Base-by-base conservation (phyloP, 805 yeast species). In the Yamadazyma ubonensis region DNA sequence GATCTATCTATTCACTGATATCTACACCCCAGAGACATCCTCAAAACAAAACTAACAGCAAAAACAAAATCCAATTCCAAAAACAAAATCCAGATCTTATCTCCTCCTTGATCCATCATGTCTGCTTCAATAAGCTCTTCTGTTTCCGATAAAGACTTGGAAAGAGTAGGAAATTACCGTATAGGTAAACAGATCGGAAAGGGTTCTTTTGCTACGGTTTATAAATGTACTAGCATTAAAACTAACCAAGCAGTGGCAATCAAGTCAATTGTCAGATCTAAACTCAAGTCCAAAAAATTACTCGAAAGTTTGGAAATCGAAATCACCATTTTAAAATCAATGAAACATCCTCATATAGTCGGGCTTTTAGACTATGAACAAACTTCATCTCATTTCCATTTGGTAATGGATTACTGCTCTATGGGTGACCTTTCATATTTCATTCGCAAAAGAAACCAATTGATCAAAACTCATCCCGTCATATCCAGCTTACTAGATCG, bases 341-440 rank as follows among this genome's bases (percentile, higher is more conserved):
- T 93, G 68, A 81, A 83, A 51, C 96, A 93, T 55, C 96, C 96
- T 1, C 98, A 93, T 59, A 85, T 93, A 40, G 99, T 93, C 8
- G 83, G 83, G 12, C 68, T 93, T 34, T 64, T 86, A 44, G 98
- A 91, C 55, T 89, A 88, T 56, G 79, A 80, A 43, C 83, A 87
- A 55, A 83, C 96, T 1, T 63, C 79, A 7, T 59, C 79, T 8
- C 87, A 90, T 60, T 87, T 89, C 67, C 91, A 88, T 58, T 68
- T 93, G 46, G 81, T 91, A 12, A 93, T 93, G 97, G 98, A 93
- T 61, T 93, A 88, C 66, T 93, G 99, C 59, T 81, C 97, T 1
- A 69, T 93, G 57, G 99, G 99, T 10, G 99, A 93, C 63, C 72
- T 93, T 46, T 86, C 96, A 0, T 86, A 81, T 54, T 83, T 93